Percentiles rank a stretch among this genome's conserved stretches.
These are phyloP conservation scores for Anisodus acutangulus DNA, from an alignment of 257 asterid genomes.

Conservation along the genomic window DNA sequence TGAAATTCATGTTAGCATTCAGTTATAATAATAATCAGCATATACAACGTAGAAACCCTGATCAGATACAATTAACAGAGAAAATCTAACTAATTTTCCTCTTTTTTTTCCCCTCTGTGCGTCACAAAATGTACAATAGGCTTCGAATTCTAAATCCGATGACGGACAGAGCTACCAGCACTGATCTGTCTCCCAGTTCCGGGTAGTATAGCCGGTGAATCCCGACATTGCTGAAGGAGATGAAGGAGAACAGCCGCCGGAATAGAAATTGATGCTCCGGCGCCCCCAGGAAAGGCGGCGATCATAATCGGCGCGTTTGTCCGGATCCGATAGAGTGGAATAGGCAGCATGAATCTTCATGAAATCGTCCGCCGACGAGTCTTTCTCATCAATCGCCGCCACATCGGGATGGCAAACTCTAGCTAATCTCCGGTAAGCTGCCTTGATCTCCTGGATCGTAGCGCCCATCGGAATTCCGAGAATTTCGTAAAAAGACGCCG, in stretches of 20 bases:
- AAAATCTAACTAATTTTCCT: neutral
- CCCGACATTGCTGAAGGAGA: constrained; percentile 24
- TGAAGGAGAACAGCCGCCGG: constrained; percentile 27
- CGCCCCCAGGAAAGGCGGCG: constrained; percentile 21
- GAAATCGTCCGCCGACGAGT: constrained; percentile 32
- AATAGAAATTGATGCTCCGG: neutral
- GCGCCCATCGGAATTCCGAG: constrained; percentile 31
- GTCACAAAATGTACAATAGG: constrained; percentile 9
- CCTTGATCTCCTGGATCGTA: constrained; percentile 33
- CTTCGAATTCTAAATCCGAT: constrained; percentile 2
- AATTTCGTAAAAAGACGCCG: constrained; percentile 34
- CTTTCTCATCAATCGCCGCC: constrained; percentile 31
- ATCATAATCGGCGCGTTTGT: constrained; percentile 36
- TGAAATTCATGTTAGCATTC: constrained; percentile 14
- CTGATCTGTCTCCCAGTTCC: constrained; percentile 40
- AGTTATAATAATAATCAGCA: neutral
- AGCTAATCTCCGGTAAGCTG: constrained; percentile 32
- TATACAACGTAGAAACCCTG: constrained; percentile 9
- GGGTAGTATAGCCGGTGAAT: constrained; percentile 27
- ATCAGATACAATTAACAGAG: neutral
- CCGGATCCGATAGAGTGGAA: constrained; percentile 35
- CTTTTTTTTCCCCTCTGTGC: neutral
- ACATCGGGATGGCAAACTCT: constrained; percentile 36
- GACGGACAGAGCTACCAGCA: constrained; percentile 33
- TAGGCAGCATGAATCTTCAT: constrained; percentile 34